Percentiles rank a stretch among this genome's conserved stretches.
Evolutionary conservation across 805 yeast species (phyloP).

Genomic region (Suhomyces faveliae): DNA sequence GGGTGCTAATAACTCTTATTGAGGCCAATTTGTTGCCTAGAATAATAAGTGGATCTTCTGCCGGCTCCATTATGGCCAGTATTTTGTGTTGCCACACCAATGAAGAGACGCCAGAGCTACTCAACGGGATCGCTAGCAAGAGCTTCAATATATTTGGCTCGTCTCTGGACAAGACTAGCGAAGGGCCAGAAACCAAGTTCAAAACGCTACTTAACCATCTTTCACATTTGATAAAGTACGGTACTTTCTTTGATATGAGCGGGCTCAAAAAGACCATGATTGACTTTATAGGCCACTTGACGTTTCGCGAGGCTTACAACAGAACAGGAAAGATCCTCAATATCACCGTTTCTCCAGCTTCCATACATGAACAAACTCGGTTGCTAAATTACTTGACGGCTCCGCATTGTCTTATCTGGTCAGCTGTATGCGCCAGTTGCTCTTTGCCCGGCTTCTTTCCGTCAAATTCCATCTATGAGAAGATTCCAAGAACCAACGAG

Average conservation of each 20-base stretch:
- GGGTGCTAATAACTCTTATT: constrained; percentile 77
- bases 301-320: constrained; percentile 92
- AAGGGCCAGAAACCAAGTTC: constrained; percentile 41
- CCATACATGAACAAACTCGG: constrained; percentile 87
- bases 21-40: constrained; percentile 78
- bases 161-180: constrained; percentile 12
- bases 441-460: constrained; percentile 91
- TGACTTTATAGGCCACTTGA: constrained; percentile 79
- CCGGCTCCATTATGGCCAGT: constrained; percentile 93
- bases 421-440: constrained; percentile 91
- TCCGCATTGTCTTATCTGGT: constrained; percentile 80
- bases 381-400: constrained; percentile 77
- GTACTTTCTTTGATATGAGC: constrained; percentile 82
- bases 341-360: constrained; percentile 90
- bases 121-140: constrained; percentile 60
- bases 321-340: constrained; percentile 91
- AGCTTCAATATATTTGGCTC: constrained; percentile 52
- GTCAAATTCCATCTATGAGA: constrained; percentile 80
- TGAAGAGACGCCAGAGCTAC: constrained; percentile 60
- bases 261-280: constrained; percentile 73
- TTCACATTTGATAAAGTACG: constrained; percentile 68
- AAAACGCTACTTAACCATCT: constrained; percentile 42
- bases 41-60: constrained; percentile 90
- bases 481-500: constrained; percentile 68
- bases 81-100: constrained; percentile 78